Evolutionary conservation across 805 yeast species (phyloP), one percentile per base, ranked within the genome.

Genomic region (Brettanomyces custersianus): DNA sequence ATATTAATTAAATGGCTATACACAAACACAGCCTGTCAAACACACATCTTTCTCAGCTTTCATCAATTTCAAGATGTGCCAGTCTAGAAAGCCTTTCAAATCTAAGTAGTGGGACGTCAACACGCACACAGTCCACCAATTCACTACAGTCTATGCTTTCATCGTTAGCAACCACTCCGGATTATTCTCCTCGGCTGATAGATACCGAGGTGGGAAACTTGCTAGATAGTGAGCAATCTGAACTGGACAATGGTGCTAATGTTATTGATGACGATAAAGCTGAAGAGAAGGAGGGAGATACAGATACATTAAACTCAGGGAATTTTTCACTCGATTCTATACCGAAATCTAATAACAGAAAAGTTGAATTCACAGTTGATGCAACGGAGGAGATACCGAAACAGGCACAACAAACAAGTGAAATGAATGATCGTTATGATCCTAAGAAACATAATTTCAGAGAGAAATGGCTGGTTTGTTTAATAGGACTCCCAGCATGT

Each of bases 401-500:
- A 15, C 31, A 29, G 19, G 12, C 10, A n/a, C 12, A 4, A 13
- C 32, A 34, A 11, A 24, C 25, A n/a, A 13, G 26, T 10, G 37
- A 20, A 12, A 15, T 21, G 5, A 20, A 20, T 8, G 7, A 21
- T 4, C n/a, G 35, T 22, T 42, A 33, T 29, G 31, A 43, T 32
- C 34, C 34, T 12, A 22, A 35, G 2, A 29, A 29, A 4, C 32
- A 31, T 34, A 34, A 36, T 18, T 34, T 37, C 21, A 30, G 40
- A 6, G 48, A 49, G 30, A 59, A 59, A 34, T 55, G 55, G 55
- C 48, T 53, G 7, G 45, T 59, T 6, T 52, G 60, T 27, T 36
- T 59, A 27, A 96, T 92, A 4, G 98, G 98, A 0, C 57, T 81
- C 11, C 97, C 97, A 0, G 97, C 96, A 0, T 70, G 96, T 34